These are phyloP conservation scores for Umbellularia californica DNA, from an alignment of 164 flowering plant species.

Conservation along the genomic window DNA sequence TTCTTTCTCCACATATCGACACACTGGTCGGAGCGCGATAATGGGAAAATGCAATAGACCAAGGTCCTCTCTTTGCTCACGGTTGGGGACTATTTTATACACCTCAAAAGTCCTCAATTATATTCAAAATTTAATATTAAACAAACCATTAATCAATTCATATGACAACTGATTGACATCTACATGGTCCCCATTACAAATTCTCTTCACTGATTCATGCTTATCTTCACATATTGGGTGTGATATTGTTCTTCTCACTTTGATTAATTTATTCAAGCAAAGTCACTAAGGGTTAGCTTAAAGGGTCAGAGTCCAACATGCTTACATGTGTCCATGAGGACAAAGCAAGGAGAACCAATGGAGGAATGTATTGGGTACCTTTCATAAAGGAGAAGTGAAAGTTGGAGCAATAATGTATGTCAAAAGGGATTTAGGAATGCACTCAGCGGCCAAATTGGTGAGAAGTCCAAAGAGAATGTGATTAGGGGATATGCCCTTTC, in stretches of 20 bases:
- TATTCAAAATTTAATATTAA: no score
- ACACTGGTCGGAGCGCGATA: not conserved
- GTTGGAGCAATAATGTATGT: not conserved
- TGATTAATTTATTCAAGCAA: slow-evolving; percentile 1
- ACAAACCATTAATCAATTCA: not conserved
- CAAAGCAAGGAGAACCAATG: not conserved
- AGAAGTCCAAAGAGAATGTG: not conserved
- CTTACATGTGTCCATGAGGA: slow-evolving; percentile 1
- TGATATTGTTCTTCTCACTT: not conserved
- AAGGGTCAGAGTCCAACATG: not conserved
- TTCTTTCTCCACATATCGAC: slow-evolving; percentile 21
- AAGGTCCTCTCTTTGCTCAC: not conserved
- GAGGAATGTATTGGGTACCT: not conserved
- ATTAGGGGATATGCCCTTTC: not conserved
- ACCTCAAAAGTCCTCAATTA: not conserved
- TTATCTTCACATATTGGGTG: slow-evolving; percentile 4
- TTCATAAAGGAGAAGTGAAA: not conserved
- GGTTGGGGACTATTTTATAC: not conserved
- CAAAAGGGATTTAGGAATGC: not conserved
- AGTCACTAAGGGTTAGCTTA: not conserved
- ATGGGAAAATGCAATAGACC: not conserved
- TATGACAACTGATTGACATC: not conserved
- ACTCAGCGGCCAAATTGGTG: not conserved
- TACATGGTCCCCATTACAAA: not conserved
- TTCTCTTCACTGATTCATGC: slow-evolving; percentile 5